A percentile compares a stretch with the other conserved stretches of the same genome.
Conservation (phyloP, 2,329 filamentous ascomycete species). For the Thelonectria blattea region DNA sequence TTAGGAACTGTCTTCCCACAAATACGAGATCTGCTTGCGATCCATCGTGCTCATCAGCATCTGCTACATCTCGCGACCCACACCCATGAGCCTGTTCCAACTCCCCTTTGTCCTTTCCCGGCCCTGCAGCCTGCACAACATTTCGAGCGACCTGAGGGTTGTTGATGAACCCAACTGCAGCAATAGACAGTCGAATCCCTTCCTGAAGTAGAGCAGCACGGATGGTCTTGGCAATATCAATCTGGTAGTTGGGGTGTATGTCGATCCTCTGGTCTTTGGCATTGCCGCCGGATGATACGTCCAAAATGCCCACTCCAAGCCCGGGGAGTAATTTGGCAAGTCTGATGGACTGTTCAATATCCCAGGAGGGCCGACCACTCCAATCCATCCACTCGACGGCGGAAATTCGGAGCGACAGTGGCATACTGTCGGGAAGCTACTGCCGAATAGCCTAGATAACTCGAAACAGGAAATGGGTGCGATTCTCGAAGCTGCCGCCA, state of each 20-base stretch:
- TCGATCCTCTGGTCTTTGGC: conserved; percentile 64
- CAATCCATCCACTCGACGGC: conserved; percentile 44
- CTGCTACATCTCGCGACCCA: no score
- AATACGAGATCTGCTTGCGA: not conserved
- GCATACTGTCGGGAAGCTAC: conserved; percentile 47
- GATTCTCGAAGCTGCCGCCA: no score
- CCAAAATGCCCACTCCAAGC: conserved; percentile 79
- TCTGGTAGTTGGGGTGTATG: conserved; percentile 70
- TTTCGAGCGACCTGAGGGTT: not conserved
- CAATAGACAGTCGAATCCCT: not conserved
- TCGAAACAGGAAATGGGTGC: no score
- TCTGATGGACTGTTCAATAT: conserved; percentile 57
- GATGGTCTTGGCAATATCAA: conserved; percentile 71
- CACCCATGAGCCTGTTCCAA: not conserved
- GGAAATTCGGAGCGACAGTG: conserved; percentile 63
- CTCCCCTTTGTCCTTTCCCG: not conserved
- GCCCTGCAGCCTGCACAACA: not conserved
- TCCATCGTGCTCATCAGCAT: no score
- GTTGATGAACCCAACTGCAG: not conserved
- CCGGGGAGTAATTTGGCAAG: conserved; percentile 63
- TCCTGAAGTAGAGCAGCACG: conserved; percentile 32
- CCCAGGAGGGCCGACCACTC: conserved; percentile 61
- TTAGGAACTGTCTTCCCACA: conserved; percentile 1
- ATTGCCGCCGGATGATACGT: conserved; percentile 79
- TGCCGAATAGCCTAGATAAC: no score